These are phyloP conservation scores for Arxiozyma slooffiae DNA, from an alignment of 1,139 yeast genomes.

Conservation along the genomic window DNA sequence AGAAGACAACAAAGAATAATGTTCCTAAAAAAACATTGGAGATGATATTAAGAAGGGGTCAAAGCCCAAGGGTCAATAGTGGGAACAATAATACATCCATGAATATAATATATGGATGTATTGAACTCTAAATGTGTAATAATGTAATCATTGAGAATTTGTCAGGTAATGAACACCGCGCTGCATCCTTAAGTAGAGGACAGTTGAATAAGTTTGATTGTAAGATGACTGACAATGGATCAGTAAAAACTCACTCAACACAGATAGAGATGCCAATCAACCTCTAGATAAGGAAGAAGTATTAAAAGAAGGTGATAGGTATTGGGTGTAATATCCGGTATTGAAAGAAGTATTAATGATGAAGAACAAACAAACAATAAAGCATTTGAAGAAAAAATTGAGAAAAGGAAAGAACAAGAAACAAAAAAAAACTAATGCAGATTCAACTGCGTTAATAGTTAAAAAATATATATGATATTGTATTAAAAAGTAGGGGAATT, in stretches of 20 bases:
- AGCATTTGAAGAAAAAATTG: constrained; percentile 7
- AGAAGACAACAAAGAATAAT: constrained; percentile 66
- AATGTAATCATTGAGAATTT: constrained; percentile 73
- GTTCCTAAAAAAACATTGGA: constrained; percentile 76
- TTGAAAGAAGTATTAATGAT: constrained; percentile 38
- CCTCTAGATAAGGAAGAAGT: constrained; percentile 24
- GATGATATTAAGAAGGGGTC: constrained; percentile 78
- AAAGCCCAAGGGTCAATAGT: constrained; percentile 42
- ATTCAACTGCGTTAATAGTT: constrained; percentile 49
- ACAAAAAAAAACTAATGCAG: constrained; percentile 45
- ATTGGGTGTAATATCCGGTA: constrained; percentile 75
- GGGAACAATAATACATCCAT: constrained; percentile 37
- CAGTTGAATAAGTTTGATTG: constrained; percentile 61
- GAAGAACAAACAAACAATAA: constrained; percentile 36
- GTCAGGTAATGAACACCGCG: constrained; percentile 81
- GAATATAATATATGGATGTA: constrained; percentile 72
- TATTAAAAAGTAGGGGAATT: constrained; percentile 61
- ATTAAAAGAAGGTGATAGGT: constrained; percentile 66
- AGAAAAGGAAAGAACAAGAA: constrained; percentile 32
- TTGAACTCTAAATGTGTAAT: constrained; percentile 89
- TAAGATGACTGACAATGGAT: constrained; percentile 29
- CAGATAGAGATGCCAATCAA: constrained; percentile 34
- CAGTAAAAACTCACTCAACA: constrained; percentile 16
- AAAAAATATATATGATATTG: constrained; percentile 46
- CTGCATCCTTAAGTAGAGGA: constrained; percentile 65